Evolutionary conservation across 2,329 filamentous ascomycete genomes (phyloP).

Genomic region (Penicillium brevicompactum): DNA sequence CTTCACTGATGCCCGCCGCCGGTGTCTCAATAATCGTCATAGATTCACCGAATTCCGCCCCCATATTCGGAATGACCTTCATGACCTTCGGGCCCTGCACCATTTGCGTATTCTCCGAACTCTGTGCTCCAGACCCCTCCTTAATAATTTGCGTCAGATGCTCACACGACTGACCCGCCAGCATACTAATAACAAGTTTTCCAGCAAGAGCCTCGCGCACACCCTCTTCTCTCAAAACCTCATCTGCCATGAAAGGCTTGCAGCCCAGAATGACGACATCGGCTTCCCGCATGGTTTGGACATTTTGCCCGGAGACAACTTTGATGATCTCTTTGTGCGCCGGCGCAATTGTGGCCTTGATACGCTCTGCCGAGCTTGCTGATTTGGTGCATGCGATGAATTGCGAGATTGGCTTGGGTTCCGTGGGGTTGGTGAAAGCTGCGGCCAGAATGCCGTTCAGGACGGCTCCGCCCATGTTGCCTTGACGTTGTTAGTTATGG

Average conservation of each 20-base stretch:
- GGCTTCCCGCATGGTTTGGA: slow-evolving; percentile 37
- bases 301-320: slow-evolving; percentile 37
- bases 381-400: slow-evolving; percentile 48
- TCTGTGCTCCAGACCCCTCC: neutral
- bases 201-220: slow-evolving; percentile 42
- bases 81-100: slow-evolving; percentile 30
- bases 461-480: slow-evolving; percentile 42
- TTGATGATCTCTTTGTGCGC: slow-evolving; percentile 34
- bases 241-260: slow-evolving; percentile 48
- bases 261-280: slow-evolving; percentile 50
- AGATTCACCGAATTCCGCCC: slow-evolving; percentile 47
- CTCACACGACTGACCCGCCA: slow-evolving; percentile 48
- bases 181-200: slow-evolving; percentile 54
- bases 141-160: slow-evolving; percentile 20
- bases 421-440: slow-evolving; percentile 15
- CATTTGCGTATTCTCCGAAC: neutral
- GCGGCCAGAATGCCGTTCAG: slow-evolving; percentile 34
- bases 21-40: slow-evolving; percentile 54
- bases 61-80: slow-evolving; percentile 51
- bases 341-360: slow-evolving; percentile 31
- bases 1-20: slow-evolving; percentile 40
- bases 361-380: slow-evolving; percentile 34
- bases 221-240: slow-evolving; percentile 39
- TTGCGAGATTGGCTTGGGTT: slow-evolving; percentile 12
- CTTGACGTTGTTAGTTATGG: slow-evolving; percentile 20